phyloP scores from a whole-genome alignment of 768 basidiomycete species.

The Trichaptum fuscoviolaceum region DNA sequence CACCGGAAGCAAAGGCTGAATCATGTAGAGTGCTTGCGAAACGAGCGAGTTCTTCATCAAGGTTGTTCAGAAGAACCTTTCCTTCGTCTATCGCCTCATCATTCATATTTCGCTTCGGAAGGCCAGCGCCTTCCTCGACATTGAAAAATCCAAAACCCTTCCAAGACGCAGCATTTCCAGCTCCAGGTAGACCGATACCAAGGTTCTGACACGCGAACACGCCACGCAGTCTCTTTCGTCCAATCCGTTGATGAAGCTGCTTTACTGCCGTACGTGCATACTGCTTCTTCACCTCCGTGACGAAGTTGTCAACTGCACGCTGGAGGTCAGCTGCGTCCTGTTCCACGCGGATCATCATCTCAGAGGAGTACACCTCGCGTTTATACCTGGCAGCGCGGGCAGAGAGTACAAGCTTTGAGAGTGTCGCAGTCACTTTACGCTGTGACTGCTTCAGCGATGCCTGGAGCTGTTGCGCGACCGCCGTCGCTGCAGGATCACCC shows the following conservation, averaged over 20 bases:
- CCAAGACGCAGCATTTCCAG: constrained; percentile 72
- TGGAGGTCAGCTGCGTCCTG: constrained; percentile 74
- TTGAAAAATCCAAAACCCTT: constrained; percentile 57
- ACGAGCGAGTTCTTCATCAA: not conserved
- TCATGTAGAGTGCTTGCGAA: not conserved
- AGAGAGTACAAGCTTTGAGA: constrained; percentile 85
- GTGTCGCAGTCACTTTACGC: constrained; percentile 80
- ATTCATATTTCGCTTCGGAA: not conserved
- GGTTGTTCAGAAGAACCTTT: not conserved
- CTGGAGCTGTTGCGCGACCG: constrained; percentile 42
- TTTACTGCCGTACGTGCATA: constrained; percentile 16
- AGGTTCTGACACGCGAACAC: constrained; percentile 57
- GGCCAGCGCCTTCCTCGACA: not conserved
- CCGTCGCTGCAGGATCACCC: constrained; percentile 38
- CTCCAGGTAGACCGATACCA: constrained; percentile 76
- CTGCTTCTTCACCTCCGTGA: constrained; percentile 54
- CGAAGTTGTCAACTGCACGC: constrained; percentile 62
- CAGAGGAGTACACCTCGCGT: constrained; percentile 53
- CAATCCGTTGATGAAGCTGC: constrained; percentile 16
- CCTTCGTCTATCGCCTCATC: not conserved
- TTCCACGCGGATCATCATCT: constrained; percentile 67
- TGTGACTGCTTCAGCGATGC: constrained; percentile 67
- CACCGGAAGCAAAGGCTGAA: not conserved
- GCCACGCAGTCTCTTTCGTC: constrained; percentile 53
- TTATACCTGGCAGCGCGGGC: constrained; percentile 88